A percentile compares a stretch with the other conserved stretches of the same genome.
Conservation (phyloP, 2,329 filamentous ascomycete genomes). For the Epichloe uncinata region DNA sequence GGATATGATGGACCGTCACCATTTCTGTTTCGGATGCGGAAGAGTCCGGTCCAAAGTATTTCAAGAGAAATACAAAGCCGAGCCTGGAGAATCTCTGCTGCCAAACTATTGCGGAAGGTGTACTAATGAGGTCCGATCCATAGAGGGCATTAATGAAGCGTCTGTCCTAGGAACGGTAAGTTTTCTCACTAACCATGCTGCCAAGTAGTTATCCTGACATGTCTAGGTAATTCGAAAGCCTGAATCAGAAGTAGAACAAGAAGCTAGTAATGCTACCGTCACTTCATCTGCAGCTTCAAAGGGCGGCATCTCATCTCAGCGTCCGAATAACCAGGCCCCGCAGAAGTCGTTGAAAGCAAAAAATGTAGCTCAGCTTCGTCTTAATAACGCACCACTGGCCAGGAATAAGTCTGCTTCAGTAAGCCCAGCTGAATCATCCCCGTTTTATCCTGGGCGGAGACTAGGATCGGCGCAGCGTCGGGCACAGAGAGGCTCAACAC, state of each 20-base stretch:
- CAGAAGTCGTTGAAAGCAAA: background rate
- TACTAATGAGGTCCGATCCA: slow-evolving; percentile 10
- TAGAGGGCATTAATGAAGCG: slow-evolving; percentile 13
- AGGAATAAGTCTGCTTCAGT: background rate
- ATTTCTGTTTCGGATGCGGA: slow-evolving; percentile 27
- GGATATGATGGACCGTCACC: slow-evolving; percentile 14
- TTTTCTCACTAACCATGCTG: background rate
- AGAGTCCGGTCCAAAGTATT: slow-evolving; percentile 14
- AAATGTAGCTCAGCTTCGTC: background rate
- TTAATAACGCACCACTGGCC: background rate
- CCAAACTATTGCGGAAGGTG: slow-evolving; percentile 22
- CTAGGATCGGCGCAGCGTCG: slow-evolving; percentile 16
- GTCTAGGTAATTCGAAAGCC: background rate
- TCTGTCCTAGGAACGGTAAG: slow-evolving; percentile 16
- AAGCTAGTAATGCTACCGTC: background rate
- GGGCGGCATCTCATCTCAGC: background rate
- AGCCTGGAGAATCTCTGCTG: slow-evolving; percentile 14
- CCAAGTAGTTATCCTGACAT: background rate
- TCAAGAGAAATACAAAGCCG: slow-evolving; percentile 9
- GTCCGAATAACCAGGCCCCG: background rate
- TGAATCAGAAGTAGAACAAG: background rate
- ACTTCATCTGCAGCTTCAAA: background rate
- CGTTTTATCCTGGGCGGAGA: slow-evolving; percentile 12
- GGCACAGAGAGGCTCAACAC: slow-evolving; percentile 12
- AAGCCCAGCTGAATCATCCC: slow-evolving; percentile 4